Evolutionary conservation across 495 filamentous ascomycete species (phyloP), one percentile per base, ranked within the genome.

Genomic region (Podospora australis): DNA sequence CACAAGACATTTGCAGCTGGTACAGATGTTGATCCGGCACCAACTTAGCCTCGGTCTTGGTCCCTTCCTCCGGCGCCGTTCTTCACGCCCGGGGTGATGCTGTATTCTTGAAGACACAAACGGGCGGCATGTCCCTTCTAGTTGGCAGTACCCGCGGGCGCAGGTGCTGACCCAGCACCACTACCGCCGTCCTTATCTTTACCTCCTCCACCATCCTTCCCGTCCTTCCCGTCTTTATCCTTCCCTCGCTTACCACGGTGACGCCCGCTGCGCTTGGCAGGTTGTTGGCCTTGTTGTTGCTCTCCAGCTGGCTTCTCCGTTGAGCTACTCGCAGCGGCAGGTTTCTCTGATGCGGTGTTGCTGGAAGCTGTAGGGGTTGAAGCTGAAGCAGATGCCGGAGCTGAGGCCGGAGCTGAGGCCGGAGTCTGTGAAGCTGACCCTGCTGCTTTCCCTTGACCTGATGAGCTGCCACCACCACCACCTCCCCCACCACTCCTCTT

Each of bases 191-290:
- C 57, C 3, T 47, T 36, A 11, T 58, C 49, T 22, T 50, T 54
- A n/a, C n/a, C n/a, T 4, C 46, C 34, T 10, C 45, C 48, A 23
- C 39, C 34, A n/a, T 53, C 56, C 44, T 47, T 51, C 19, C 24
- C 24, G 9, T 44, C 49, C 51, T 50, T 49, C 8, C 35, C 30
- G 1, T 54, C 50, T 21, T 54, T 53, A 9, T 49, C 50, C 35
- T 50, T 48, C 4, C 59, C 53, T 23, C 62, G 46, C 13, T 49
- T 53, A 6, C 58, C 55, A 4, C 59, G 54, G 10, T 54, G 55
- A 20, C 57, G 48, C 9, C 30, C 46, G 11, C 50, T 50, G 4
- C 49, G 32, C 22, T 41, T 53, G 2, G 26, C 34, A 2, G 24
- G n/a, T n/a, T n/a, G n/a, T n/a, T n/a, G n/a, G n/a, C n/a, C 23